Evolutionary conservation across 2,329 filamentous ascomycete species (phyloP), one percentile per base, ranked within the genome.

Genomic region (Alternaria longipes): DNA sequence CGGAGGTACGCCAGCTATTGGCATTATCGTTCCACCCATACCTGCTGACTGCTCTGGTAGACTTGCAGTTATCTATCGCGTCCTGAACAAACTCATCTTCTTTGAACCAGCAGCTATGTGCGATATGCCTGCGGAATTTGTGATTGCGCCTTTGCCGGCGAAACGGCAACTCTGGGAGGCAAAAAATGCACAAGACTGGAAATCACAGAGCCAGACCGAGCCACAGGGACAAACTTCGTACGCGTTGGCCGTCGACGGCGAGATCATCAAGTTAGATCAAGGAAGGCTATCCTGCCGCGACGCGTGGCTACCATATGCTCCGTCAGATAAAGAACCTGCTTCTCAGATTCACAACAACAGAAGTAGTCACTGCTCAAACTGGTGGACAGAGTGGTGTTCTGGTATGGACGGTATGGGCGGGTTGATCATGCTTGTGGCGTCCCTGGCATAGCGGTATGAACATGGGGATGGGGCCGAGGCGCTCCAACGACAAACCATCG

Each of bases 111-210:
- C 77, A 1, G 54, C 68, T 1, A 65, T 79, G 59, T 84, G 82
- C 66, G 62, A 73, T 26, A 62, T 79, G 3, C 73, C 70, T 26
- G 47, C 66, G 0, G 76, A 79, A 38, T 72, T 83, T 4, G 36
- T 82, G 7, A 46, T 84, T 20, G 79, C 81, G 41, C 80, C 81
- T n/a, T 70, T 84, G 3, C 81, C 81, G 2, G 72, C 79, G 2
- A 77, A 72, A 54, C 82, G 80, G 62, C 73, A 78, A 50, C 74
- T 84, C 4, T 84, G 81, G 82, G 81, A 84, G 70, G 81, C 81
- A 45, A 47, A 22, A 5, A 66, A 79, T 55, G 77, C 76, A 61
- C 30, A 57, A 4, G 30, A 59, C 16, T 83, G 81, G 81, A 73
- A 49, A 24, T 8, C 18, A 5, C 44, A 49, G 41, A 47, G 57